phyloP scores from a whole-genome alignment of 495 filamentous ascomycete species.

The Parathielavia appendiculata region DNA sequence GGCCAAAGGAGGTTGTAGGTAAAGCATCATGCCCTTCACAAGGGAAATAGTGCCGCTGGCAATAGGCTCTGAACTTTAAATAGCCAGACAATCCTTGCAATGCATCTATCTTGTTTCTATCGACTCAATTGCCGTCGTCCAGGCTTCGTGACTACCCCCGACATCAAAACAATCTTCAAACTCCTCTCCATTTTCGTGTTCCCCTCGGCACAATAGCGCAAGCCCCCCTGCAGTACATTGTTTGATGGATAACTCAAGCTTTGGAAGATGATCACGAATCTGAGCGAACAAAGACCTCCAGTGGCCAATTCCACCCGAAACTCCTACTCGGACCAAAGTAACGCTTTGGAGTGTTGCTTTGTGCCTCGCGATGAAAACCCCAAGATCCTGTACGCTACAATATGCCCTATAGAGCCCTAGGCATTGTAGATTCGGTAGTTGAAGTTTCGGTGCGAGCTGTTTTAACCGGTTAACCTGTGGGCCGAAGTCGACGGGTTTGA shows the following conservation, averaged over 20 bases:
- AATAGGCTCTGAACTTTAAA: constrained; percentile 1
- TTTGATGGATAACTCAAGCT: constrained; percentile 3
- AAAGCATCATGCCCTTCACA: constrained; percentile 1
- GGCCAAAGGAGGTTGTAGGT: constrained; percentile 1
- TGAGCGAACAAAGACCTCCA: constrained; percentile 2
- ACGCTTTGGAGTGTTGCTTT: constrained; percentile 3
- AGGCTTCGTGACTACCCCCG: constrained; percentile 1
- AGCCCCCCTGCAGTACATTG: background rate
- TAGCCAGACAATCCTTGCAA: background rate
- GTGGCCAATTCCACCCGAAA: constrained; percentile 3
- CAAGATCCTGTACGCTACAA: constrained; percentile 3
- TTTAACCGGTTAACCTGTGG: background rate
- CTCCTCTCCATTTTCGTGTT: constrained; percentile 5
- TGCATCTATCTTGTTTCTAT: constrained; percentile 5
- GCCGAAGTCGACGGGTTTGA: background rate
- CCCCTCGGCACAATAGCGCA: background rate
- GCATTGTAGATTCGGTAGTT: constrained; percentile 1
- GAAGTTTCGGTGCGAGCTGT: constrained; percentile 1
- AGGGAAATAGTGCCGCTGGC: constrained; percentile 3
- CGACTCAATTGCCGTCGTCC: background rate
- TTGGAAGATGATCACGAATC: background rate
- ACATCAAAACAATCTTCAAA: constrained; percentile 5
- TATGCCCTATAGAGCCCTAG: background rate
- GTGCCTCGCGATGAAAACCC: constrained; percentile 1
- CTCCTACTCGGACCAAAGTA: constrained; percentile 2